Base-by-base conservation (phyloP, 2,329 filamentous ascomycete genomes). In the Monosporascus sp. region DNA sequence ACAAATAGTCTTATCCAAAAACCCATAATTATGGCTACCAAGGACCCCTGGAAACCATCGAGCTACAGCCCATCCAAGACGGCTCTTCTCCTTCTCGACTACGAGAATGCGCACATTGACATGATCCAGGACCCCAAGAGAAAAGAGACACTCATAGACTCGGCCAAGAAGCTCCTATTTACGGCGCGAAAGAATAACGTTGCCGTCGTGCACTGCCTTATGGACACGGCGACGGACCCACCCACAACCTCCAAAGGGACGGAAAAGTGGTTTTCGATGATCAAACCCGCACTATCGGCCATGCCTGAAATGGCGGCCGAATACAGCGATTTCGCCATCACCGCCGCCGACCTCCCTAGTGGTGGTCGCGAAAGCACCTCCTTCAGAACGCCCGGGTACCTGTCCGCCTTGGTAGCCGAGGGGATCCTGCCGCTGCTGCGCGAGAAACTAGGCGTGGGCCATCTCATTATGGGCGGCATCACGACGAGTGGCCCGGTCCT, bases 141-240 rank as follows among this genome's bases (percentile, higher is more conserved):
- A 5, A 58, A 50, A 14, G 45, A 58, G 7, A 50, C 31, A 17
- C 36, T 60, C 14, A 31, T 57, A 31, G 43, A 48, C 0, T 49
- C 58, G 5, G 48, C 46, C n/a, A 48, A 58, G 22, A 36, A 35
- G 11, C 54, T 60, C 11, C 45, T 58, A 14, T 25, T 36, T 6
- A 45, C 58, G 2, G 58, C 58, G 3, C 56, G 56, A 3, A 18
- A 54, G 25, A 55, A 51, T 50, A 51, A 57, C 48, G 50, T 53
- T 18, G 50, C 56, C 35, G 53, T 60, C 45, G n/a, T 60, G 2
- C 58, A 60, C 51, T 60, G 58, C 36, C 43, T 56, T 4, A 49
- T 50, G n/a, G 54, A 56, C 24, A 53, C 51, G 1, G 41, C 8
- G 2, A 1, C 11, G 2, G 48, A 55, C 7, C 58, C 58, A 5